phyloP scores from a whole-genome alignment of 306 rosid species.

The Styphnolobium japonicum region DNA sequence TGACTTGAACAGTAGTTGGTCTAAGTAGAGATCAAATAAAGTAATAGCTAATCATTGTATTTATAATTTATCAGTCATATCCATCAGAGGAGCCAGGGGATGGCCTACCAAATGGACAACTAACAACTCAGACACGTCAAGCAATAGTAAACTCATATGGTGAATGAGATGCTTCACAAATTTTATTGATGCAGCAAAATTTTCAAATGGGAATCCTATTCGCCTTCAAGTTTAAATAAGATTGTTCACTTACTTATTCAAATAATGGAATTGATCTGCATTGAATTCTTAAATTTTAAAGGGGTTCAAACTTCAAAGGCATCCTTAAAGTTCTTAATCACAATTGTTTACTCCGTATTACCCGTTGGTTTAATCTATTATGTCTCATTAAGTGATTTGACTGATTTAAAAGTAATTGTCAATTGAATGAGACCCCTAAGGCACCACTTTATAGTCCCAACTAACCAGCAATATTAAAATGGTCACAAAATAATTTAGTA shows the following conservation, averaged over 20 bases:
- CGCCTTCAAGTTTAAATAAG: background rate
- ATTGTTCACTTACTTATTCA: background rate
- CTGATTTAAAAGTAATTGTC: background rate
- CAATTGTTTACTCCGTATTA: background rate
- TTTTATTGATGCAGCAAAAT: background rate
- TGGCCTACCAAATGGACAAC: slow-evolving; percentile 10
- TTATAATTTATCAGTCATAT: background rate
- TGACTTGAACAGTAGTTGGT: background rate
- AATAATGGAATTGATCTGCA: background rate
- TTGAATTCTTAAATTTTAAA: background rate
- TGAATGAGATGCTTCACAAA: slow-evolving; percentile 26
- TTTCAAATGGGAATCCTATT: background rate
- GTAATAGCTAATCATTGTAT: background rate
- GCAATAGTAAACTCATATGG: background rate
- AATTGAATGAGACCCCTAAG: background rate
- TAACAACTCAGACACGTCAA: background rate
- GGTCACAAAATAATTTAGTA: background rate
- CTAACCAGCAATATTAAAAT: slow-evolving; percentile 4
- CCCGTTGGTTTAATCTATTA: background rate
- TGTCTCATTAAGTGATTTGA: background rate
- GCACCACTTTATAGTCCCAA: background rate
- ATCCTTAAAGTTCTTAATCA: background rate
- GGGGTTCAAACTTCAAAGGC: background rate
- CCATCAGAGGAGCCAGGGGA: background rate
- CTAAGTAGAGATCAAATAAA: background rate